Percentiles rank a stretch among this genome's conserved stretches.
Evolutionary conservation across 192 early-diverging fungal genomes (phyloP).

Genomic region (Tieghemiomyces parasiticus): DNA sequence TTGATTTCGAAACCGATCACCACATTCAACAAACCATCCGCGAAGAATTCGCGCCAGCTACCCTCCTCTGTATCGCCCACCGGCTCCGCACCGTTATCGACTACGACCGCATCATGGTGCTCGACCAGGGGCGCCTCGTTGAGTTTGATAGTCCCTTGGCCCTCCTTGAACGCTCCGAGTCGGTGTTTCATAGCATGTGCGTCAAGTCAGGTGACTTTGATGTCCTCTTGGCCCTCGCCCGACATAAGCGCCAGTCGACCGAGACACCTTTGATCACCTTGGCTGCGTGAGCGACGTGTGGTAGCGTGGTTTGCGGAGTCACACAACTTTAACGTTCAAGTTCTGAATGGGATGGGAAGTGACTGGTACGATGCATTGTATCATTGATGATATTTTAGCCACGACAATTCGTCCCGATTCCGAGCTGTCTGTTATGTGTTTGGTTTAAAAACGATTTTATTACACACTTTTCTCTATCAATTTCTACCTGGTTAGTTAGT

Average conservation of each 20-base stretch:
- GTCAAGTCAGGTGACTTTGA: slow-evolving; percentile 63
- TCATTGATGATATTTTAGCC: no score
- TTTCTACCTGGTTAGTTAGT: no score
- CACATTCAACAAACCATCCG: slow-evolving; percentile 81
- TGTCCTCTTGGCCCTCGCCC: slow-evolving; percentile 24
- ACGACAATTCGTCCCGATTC: no score
- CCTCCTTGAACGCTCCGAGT: slow-evolving; percentile 41
- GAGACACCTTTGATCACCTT: no score
- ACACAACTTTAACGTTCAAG: no score
- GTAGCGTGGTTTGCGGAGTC: no score
- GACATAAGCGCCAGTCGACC: not conserved
- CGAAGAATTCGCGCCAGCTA: slow-evolving; percentile 51
- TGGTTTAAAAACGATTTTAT: no score
- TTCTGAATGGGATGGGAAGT: no score
- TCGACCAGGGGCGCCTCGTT: slow-evolving; percentile 57
- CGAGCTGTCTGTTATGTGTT: no score
- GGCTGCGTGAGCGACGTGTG: no score
- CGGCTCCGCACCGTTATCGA: slow-evolving; percentile 68
- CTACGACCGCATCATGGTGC: slow-evolving; percentile 70
- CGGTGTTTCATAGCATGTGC: slow-evolving; percentile 66
- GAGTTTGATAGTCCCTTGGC: slow-evolving; percentile 69
- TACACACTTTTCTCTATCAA: no score
- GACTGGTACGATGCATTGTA: no score
- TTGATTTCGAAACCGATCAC: slow-evolving; percentile 78
- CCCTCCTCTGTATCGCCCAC: slow-evolving; percentile 83